phyloP scores from a whole-genome alignment of 129 eudicot species.

The Pulicaria dysenterica region DNA sequence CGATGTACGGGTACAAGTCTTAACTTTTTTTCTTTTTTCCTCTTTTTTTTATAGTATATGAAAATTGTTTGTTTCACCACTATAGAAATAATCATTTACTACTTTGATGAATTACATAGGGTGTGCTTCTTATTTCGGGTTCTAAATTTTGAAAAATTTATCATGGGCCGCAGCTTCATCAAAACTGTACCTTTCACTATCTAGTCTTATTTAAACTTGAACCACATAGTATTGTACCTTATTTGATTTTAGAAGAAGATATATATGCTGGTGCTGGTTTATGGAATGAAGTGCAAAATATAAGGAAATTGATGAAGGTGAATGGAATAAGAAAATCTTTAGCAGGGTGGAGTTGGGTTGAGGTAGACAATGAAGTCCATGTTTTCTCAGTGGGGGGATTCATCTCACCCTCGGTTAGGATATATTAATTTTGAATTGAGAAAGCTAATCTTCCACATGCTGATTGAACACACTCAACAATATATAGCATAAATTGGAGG shows the following conservation, averaged over 20 bases:
- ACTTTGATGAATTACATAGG: not conserved
- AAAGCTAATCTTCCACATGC: constrained; percentile 33
- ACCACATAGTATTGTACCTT: constrained; percentile 47
- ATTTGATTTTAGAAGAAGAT: constrained; percentile 37
- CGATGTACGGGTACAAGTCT: constrained; percentile 72
- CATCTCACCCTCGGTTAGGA: constrained; percentile 12
- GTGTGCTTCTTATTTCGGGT: constrained; percentile 50
- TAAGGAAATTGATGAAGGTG: constrained; percentile 43
- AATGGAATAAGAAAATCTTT: constrained; percentile 35
- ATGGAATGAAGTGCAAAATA: constrained; percentile 36
- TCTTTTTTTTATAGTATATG: too few relatives aligned
- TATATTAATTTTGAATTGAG: constrained; percentile 32
- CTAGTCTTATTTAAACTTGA: constrained; percentile 58
- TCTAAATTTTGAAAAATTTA: constrained; percentile 64
- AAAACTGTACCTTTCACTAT: constrained; percentile 82
- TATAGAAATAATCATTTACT: constrained; percentile 2
- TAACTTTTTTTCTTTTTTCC: not conserved
- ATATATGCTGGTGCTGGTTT: constrained; percentile 49
- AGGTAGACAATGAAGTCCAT: constrained; percentile 34
- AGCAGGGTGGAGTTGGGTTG: constrained; percentile 53
- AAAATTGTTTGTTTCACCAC: too few relatives aligned
- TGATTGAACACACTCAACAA: constrained; percentile 10
- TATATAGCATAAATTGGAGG: not conserved
- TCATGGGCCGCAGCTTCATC: constrained; percentile 90
- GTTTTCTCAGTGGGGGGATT: constrained; percentile 32